These are phyloP conservation scores for Mangifera indica DNA, from an alignment of 345 rosid genomes.

Conservation along the genomic window DNA sequence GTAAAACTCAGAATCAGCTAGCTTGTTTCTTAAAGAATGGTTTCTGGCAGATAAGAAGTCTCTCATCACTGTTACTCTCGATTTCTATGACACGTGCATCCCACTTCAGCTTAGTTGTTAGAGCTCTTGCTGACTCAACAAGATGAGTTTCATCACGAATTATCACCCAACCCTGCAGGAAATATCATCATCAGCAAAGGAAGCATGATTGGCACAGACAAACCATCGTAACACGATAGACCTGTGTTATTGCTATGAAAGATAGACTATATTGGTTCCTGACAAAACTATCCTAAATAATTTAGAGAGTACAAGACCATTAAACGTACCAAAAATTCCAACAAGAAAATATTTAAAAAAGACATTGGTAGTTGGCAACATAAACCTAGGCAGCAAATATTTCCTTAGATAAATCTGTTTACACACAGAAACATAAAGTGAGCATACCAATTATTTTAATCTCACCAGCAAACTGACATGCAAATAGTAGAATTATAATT, in stretches of 20 bases:
- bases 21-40: constrained; percentile 74
- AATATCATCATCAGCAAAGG: not conserved
- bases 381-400: too few relatives aligned
- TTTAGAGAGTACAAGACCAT: too few relatives aligned
- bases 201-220: not conserved
- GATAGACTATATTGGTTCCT: too few relatives aligned
- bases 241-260: not conserved
- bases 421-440: too few relatives aligned
- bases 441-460: too few relatives aligned
- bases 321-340: too few relatives aligned
- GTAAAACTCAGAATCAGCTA: constrained; percentile 29
- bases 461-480: not conserved
- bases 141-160: constrained; percentile 69
- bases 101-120: constrained; percentile 77
- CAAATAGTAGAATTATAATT: too few relatives aligned
- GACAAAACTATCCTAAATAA: too few relatives aligned
- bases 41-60: constrained; percentile 91
- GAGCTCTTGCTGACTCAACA: constrained; percentile 74
- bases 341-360: too few relatives aligned
- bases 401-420: too few relatives aligned
- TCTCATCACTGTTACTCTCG: constrained; percentile 85
- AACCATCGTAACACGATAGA: not conserved
- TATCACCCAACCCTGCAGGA: constrained; percentile 92
- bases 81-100: constrained; percentile 85
- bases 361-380: too few relatives aligned